Conservation (phyloP, 345 rosid genomes). For the Ricinus communis region DNA sequence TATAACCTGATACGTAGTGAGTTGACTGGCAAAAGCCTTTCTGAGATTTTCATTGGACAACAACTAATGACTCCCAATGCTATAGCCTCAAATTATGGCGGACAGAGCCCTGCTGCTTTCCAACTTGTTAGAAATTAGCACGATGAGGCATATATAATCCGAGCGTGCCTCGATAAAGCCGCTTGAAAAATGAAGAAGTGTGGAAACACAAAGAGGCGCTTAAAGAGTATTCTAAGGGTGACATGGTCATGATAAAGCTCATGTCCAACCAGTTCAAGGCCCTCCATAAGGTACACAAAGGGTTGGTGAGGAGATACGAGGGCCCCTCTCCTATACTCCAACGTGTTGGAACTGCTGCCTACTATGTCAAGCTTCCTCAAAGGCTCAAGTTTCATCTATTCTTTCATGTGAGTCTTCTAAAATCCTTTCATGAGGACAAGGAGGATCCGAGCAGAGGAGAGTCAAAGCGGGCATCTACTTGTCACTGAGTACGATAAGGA, state of each 20-base stretch:
- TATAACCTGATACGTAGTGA: not conserved
- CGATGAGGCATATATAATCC: not conserved
- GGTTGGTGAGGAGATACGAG: not conserved
- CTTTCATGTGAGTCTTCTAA: not conserved
- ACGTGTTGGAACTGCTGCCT: not conserved
- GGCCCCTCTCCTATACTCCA: not conserved
- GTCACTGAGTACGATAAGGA: not conserved
- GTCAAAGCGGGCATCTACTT: not conserved
- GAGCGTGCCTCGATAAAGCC: not conserved
- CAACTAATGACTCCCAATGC: not conserved
- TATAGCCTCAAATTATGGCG: not conserved
- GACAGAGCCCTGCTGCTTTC: not conserved
- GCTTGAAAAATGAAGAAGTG: not conserved
- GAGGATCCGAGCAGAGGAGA: not conserved
- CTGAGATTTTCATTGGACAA: not conserved
- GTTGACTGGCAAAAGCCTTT: not conserved
- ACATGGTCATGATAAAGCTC: not conserved
- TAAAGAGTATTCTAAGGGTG: not conserved
- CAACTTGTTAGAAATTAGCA: not conserved
- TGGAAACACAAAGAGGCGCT: not conserved
- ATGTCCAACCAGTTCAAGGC: not conserved
- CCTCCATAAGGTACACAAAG: not conserved
- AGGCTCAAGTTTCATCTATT: not conserved
- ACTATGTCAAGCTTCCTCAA: not conserved
- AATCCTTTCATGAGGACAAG: not conserved